A percentile compares a stretch with the other conserved stretches of the same genome.
phyloP scores from a whole-genome alignment of 352 stramenopile genomes.

The Pythium phragmiticola region DNA sequence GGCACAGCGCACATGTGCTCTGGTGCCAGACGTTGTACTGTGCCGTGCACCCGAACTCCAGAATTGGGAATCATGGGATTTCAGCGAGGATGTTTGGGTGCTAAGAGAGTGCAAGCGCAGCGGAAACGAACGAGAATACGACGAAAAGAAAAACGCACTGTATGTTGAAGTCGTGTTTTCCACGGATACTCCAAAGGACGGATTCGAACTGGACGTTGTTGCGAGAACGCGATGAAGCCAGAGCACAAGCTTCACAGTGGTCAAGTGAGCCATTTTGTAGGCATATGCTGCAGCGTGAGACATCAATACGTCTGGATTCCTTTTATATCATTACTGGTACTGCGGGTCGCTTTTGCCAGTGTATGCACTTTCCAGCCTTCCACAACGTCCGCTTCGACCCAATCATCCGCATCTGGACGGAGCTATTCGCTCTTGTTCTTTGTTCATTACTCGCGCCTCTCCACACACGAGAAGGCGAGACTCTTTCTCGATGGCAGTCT shows the following conservation, averaged over 20 bases:
- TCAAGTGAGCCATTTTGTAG: background rate
- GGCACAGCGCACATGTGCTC: too few relatives aligned
- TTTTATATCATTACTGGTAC: too few relatives aligned
- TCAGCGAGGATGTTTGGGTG: background rate
- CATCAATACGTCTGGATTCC: too few relatives aligned
- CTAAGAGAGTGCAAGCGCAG: background rate
- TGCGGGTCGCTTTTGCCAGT: too few relatives aligned
- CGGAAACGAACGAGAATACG: constrained; percentile 1
- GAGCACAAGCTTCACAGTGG: background rate
- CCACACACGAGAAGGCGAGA: background rate
- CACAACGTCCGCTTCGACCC: background rate
- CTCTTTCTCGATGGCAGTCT: background rate
- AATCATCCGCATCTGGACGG: background rate
- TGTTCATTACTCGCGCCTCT: constrained; percentile 8
- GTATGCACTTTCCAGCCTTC: background rate
- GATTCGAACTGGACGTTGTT: constrained; percentile 8
- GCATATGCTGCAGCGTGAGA: background rate
- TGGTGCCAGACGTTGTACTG: too few relatives aligned
- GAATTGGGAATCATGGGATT: background rate
- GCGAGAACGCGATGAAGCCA: constrained; percentile 9
- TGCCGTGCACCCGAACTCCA: background rate
- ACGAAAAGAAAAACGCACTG: constrained; percentile 2
- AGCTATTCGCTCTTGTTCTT: constrained; percentile 1
- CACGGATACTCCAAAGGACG: background rate
- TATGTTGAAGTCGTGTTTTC: constrained; percentile 17